These are phyloP conservation scores for barley (Hordeum vulgare) DNA, from an alignment of 176 grass and related monocot genomes.

Conservation along the genomic window MorexV3_pseudomolecules_assembly NC_058519.1:623724629-623725128, in stretches of 20 bases:
- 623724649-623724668: background rate
- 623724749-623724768: background rate
- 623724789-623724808: background rate
- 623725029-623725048: conserved; percentile 5
- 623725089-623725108: background rate
- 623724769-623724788: background rate
- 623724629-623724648: conserved; percentile 29
- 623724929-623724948: background rate
- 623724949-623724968: background rate
- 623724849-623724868: background rate
- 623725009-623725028: background rate
- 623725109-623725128: background rate
- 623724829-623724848: background rate
- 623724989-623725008: background rate
- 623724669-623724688: background rate
- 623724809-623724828: background rate
- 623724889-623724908: background rate
- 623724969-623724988: background rate
- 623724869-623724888: background rate
- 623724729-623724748: background rate
- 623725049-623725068: background rate
- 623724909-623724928: background rate
- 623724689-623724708: background rate
- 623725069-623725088: background rate
- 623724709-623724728: background rate